phyloP scores from a whole-genome alignment of 2,329 filamentous ascomycete species.

The Beauveria brongniartii region DNA sequence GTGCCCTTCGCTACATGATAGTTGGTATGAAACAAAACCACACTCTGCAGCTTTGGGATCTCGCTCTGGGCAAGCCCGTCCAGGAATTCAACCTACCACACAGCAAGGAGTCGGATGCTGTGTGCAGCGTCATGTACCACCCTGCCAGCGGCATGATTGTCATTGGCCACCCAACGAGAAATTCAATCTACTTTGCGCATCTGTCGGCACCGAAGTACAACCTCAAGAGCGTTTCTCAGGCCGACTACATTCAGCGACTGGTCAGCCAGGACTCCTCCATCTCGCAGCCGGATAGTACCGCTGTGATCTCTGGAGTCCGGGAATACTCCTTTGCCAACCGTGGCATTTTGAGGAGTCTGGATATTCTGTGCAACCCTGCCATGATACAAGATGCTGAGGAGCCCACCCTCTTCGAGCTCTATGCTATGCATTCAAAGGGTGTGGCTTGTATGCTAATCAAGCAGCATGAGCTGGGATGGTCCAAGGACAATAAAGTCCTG shows the following conservation, averaged over 20 bases:
- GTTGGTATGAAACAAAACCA: constrained; percentile 99
- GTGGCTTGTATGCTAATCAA: constrained; percentile 85
- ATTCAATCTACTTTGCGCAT: constrained; percentile 96
- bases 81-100: constrained; percentile 96
- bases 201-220: constrained; percentile 91
- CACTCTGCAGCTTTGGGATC: constrained; percentile 95
- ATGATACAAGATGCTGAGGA: constrained; percentile 57
- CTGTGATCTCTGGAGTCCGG: constrained; percentile 92
- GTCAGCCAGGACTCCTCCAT: constrained; percentile 63
- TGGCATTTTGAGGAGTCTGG: constrained; percentile 79
- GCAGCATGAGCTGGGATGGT: constrained; percentile 87
- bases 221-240: constrained; percentile 74
- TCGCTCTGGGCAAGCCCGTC: constrained; percentile 88
- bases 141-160: constrained; percentile 86
- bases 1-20: constrained; percentile 88
- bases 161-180: constrained; percentile 90
- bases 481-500: constrained; percentile 79
- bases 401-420: constrained; percentile 80
- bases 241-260: constrained; percentile 75
- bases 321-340: constrained; percentile 89
- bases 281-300: constrained; percentile 84
- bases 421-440: constrained; percentile 94
- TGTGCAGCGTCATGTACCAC: constrained; percentile 95
- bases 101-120: constrained; percentile 92
- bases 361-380: constrained; percentile 70